Base-by-base conservation (phyloP, 345 rosid genomes). In the Conringia planisiliqua region DNA sequence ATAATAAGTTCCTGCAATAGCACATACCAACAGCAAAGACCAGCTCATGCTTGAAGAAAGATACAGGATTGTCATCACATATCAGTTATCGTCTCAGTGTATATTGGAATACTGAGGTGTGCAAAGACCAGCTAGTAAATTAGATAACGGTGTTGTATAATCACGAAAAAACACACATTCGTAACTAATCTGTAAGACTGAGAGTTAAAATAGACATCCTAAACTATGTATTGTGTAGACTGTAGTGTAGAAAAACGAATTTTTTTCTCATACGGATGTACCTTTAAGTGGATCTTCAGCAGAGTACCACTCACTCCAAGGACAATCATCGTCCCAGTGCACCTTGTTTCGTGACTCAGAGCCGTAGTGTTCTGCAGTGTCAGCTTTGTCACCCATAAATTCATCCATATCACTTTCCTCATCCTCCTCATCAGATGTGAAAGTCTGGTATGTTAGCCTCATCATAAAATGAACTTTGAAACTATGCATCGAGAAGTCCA, bases 241-340 rank as follows among this genome's bases (percentile, higher is more conserved):
- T 24, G 20, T 56, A 44, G 46, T 47, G 56, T 22, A 40, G 48
- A 22, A 39, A 57, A 36, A 36, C 11, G 2, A 38, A 50, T 11
- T 30, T 11, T 24, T 24, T 51, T 51, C n/a, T 79, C 26, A 38
- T 3, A 48, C 13, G 46, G 62, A 68, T 67, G 14, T 77, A 90
- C 99, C 98, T 88, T 83, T 85, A 48, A 95, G 74, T 11, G 91
- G 97, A 82, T 95, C 92, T 85, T 92, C 99, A 4, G 97, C 91
- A 72, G 97, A 92, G 81, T 90, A 92, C 99, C 99, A 92, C 85
- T 90, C 97, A 73, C 93, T 92, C 98, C 99, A 95, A 72, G 99
- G 97, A 75, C 97, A 95, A 80, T 87, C 97, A 78, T 90, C 98
- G 83, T 95, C 99, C 99, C 98, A 92, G 12, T 85, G 92, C 38